Evolutionary conservation across 2,329 filamentous ascomycete genomes (phyloP).

Genomic region (Leptographium galeiforme): DNA sequence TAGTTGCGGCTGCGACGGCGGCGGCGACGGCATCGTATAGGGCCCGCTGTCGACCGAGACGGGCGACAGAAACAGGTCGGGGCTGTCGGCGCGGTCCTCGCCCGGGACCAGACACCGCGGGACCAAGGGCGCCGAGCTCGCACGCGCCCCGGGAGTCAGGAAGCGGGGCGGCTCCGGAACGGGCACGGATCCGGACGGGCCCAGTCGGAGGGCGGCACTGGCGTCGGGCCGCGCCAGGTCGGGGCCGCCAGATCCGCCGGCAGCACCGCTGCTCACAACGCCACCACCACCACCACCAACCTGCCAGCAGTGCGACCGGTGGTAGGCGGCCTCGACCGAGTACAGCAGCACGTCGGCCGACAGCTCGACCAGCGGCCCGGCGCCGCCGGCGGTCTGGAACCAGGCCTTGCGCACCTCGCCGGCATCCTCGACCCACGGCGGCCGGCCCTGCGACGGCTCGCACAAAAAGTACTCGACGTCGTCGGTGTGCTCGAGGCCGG

Average conservation of each 20-base stretch:
- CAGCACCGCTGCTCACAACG: background rate
- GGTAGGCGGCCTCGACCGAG: constrained; percentile 47
- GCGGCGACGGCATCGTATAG: no score
- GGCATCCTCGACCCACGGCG: constrained; percentile 60
- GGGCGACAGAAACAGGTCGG: background rate
- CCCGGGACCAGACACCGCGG: no score
- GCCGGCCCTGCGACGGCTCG: constrained; percentile 56
- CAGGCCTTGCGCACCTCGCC: constrained; percentile 52
- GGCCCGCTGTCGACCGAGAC: background rate
- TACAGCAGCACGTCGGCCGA: constrained; percentile 47
- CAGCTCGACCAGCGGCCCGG: constrained; percentile 40
- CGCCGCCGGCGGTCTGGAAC: constrained; percentile 58
- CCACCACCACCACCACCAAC: background rate
- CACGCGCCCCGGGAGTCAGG: background rate
- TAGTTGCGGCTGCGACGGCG: background rate
- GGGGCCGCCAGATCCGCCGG: background rate
- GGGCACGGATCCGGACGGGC: constrained; percentile 11
- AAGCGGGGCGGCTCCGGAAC: background rate
- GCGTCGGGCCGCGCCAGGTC: background rate
- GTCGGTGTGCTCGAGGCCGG: constrained; percentile 52
- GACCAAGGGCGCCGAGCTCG: no score
- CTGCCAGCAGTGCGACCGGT: constrained; percentile 39
- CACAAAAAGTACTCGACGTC: constrained; percentile 75
- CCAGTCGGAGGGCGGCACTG: no score
- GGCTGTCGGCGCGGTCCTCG: background rate